These are phyloP conservation scores for Allantophomopsis lycopodina DNA, from an alignment of 2,329 filamentous ascomycete genomes.

Conservation along the genomic window DNA sequence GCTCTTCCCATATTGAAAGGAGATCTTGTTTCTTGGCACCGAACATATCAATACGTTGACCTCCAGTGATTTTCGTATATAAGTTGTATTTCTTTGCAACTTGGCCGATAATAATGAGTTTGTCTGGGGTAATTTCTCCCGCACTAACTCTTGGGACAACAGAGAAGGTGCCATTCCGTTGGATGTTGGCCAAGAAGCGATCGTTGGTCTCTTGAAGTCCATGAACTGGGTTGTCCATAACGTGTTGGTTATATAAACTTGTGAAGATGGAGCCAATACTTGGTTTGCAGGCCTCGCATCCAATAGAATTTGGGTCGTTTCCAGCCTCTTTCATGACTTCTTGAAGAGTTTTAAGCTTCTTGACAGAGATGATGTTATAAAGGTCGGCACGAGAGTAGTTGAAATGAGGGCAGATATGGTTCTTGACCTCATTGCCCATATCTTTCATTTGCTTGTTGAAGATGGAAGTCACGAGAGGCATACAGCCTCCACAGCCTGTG, in stretches of 20 bases:
- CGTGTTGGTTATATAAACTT: slow-evolving; percentile 70
- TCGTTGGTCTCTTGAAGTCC: slow-evolving; percentile 88
- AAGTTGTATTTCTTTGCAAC: slow-evolving; percentile 75
- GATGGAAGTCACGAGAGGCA: slow-evolving; percentile 78
- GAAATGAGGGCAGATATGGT: slow-evolving; percentile 77
- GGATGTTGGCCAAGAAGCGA: slow-evolving; percentile 76
- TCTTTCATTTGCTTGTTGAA: slow-evolving; percentile 80
- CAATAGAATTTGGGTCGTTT: slow-evolving; percentile 55
- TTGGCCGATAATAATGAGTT: slow-evolving; percentile 68
- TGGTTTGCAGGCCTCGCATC: slow-evolving; percentile 81
- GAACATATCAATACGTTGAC: slow-evolving; percentile 87
- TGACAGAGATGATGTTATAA: slow-evolving; percentile 81
- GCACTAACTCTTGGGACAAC: slow-evolving; percentile 73
- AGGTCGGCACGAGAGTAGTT: slow-evolving; percentile 72
- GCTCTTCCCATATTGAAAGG: slow-evolving; percentile 64
- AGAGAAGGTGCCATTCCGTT: slow-evolving; percentile 82
- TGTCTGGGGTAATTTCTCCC: slow-evolving; percentile 80
- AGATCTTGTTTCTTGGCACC: slow-evolving; percentile 82
- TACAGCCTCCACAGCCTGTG: slow-evolving; percentile 79
- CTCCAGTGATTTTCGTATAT: slow-evolving; percentile 87
- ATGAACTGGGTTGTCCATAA: slow-evolving; percentile 57
- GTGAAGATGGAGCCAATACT: slow-evolving; percentile 68
- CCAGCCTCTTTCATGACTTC: slow-evolving; percentile 72
- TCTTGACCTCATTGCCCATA: slow-evolving; percentile 79
- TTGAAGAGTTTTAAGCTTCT: slow-evolving; percentile 56